A percentile compares a stretch with the other conserved stretches of the same genome.
phyloP scores from a whole-genome alignment of 2,329 filamentous ascomycete species.

The Pochonia chlamydosporia region DNA sequence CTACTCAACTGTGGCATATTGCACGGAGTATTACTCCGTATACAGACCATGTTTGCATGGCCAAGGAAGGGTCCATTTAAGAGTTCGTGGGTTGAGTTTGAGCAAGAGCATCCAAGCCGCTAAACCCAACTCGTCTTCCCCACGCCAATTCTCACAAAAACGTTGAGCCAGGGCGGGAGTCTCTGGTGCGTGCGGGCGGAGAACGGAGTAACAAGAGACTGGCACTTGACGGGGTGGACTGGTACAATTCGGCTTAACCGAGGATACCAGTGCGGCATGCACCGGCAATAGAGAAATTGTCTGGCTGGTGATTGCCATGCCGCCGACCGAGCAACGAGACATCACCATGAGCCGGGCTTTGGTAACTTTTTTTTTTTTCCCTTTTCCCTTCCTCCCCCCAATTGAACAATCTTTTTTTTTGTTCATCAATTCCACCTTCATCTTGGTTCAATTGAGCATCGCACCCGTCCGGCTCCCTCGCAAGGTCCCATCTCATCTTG shows the following conservation, averaged over 20 bases:
- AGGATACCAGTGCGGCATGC: slow-evolving; percentile 10
- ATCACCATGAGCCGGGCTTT: not conserved
- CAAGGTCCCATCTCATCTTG: not conserved
- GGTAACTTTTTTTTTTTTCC: slow-evolving; percentile 1
- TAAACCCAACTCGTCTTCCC: too few species aligned
- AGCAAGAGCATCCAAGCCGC: too few species aligned
- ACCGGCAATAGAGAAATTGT: slow-evolving; percentile 6
- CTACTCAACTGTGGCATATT: too few species aligned
- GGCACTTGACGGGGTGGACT: too few species aligned
- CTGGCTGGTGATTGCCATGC: not conserved
- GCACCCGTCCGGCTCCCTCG: not conserved
- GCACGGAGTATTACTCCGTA: too few species aligned
- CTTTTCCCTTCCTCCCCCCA: slow-evolving; percentile 7
- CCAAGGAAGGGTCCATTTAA: too few species aligned
- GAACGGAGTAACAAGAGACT: too few species aligned
- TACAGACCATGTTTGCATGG: too few species aligned
- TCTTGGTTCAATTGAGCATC: not conserved
- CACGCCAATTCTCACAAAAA: too few species aligned
- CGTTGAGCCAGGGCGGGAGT: too few species aligned
- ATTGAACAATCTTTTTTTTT: not conserved
- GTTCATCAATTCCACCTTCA: not conserved
- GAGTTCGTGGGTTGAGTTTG: too few species aligned
- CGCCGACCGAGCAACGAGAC: slow-evolving; percentile 1
- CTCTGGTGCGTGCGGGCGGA: too few species aligned
- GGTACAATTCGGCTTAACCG: slow-evolving; percentile 5